These are phyloP conservation scores for Fusarium drepaniforme DNA, from an alignment of 2,329 filamentous ascomycete species.

Conservation along the genomic window DNA sequence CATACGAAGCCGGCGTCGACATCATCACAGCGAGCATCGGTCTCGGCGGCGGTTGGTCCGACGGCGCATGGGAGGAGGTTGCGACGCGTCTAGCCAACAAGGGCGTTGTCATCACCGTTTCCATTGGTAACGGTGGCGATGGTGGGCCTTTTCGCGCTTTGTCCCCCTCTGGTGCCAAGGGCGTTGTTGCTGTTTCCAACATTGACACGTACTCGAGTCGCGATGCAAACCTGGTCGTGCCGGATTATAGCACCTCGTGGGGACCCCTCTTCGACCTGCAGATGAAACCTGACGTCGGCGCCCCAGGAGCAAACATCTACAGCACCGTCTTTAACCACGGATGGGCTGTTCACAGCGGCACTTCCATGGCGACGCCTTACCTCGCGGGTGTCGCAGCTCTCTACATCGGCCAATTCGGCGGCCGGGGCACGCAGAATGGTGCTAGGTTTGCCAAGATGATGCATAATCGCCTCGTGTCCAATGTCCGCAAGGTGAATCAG, in stretches of 20 bases:
- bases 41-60: background rate
- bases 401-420: background rate
- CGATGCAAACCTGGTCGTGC: conserved; percentile 16
- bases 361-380: background rate
- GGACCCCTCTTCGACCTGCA: background rate
- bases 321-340: background rate
- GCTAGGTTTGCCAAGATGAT: background rate
- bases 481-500: background rate
- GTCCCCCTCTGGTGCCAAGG: background rate
- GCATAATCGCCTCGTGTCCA: background rate
- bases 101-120: background rate
- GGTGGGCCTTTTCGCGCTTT: conserved; percentile 6
- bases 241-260: background rate
- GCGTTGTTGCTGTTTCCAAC: background rate
- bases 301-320: conserved; percentile 7
- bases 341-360: background rate
- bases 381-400: background rate
- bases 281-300: conserved; percentile 14
- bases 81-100: background rate
- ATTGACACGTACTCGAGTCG: conserved; percentile 38
- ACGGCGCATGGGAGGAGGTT: background rate
- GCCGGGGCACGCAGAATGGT: background rate
- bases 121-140: background rate
- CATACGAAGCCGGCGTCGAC: conserved; percentile 25
- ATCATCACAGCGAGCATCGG: conserved; percentile 17